Percentiles rank a stretch among this genome's conserved stretches.
These are phyloP conservation scores for Penicillium taxi DNA, from an alignment of 495 filamentous ascomycete species.

Conservation along the genomic window DNA sequence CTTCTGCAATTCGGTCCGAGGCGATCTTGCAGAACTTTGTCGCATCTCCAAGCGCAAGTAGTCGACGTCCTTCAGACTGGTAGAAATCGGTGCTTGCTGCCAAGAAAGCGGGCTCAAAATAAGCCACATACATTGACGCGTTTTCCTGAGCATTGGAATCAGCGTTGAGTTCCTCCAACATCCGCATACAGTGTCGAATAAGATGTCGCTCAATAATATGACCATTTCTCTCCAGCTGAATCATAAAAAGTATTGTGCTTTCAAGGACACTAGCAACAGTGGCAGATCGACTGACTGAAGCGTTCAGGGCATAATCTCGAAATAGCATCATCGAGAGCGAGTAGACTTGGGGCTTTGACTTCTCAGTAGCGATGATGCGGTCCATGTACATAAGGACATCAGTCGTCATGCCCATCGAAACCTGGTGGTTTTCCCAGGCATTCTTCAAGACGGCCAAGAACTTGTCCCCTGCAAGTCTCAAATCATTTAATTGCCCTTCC, in stretches of 20 bases:
- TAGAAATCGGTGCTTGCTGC: slow-evolving; percentile 67
- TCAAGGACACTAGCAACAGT: slow-evolving; percentile 63
- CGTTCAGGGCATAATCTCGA: slow-evolving; percentile 68
- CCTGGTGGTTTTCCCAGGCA: slow-evolving; percentile 81
- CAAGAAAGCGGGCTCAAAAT: slow-evolving; percentile 76
- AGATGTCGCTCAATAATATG: slow-evolving; percentile 80
- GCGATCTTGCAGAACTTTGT: slow-evolving; percentile 77
- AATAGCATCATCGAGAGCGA: slow-evolving; percentile 78
- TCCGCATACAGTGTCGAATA: slow-evolving; percentile 74
- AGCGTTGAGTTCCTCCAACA: slow-evolving; percentile 88
- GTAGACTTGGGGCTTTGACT: slow-evolving; percentile 70
- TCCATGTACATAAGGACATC: slow-evolving; percentile 99
- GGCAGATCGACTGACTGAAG: slow-evolving; percentile 38
- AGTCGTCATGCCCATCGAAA: slow-evolving; percentile 94
- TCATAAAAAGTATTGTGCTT: slow-evolving; percentile 78
- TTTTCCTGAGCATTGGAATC: slow-evolving; percentile 59
- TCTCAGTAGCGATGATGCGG: slow-evolving; percentile 65
- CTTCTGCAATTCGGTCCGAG: slow-evolving; percentile 64
- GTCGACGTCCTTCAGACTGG: slow-evolving; percentile 55
- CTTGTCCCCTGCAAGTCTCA: slow-evolving; percentile 69
- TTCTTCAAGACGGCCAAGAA: slow-evolving; percentile 69
- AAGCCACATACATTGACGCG: slow-evolving; percentile 73
- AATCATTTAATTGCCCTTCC: slow-evolving; percentile 59
- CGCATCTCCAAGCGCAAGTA: slow-evolving; percentile 72
- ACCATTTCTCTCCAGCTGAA: slow-evolving; percentile 84